phyloP scores from a whole-genome alignment of 805 yeast genomes.

The Ogataea trehaloabstinens region DNA sequence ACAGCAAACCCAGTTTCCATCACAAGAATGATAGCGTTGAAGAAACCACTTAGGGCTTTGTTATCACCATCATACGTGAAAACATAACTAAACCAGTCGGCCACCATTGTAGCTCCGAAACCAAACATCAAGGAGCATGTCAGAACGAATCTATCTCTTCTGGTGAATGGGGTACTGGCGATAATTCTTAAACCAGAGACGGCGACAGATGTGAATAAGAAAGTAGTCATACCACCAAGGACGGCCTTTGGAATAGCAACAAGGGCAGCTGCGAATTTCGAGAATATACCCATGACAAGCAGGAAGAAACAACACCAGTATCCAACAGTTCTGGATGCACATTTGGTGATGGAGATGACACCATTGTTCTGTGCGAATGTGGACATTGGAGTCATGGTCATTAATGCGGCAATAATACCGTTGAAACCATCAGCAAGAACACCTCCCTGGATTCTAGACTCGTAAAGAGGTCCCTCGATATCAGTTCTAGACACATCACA shows the following conservation, averaged over 20 bases:
- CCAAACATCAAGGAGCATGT: constrained; percentile 53
- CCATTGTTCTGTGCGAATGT: constrained; percentile 96
- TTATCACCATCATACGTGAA: constrained; percentile 51
- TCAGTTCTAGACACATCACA: constrained; percentile 85
- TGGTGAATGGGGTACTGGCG: constrained; percentile 50
- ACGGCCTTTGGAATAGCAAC: constrained; percentile 77
- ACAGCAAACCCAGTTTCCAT: constrained; percentile 60
- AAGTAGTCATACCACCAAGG: constrained; percentile 81
- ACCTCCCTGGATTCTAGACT: constrained; percentile 90
- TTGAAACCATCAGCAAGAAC: constrained; percentile 84
- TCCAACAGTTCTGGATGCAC: constrained; percentile 79
- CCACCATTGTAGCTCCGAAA: constrained; percentile 46
- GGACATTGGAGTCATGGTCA: constrained; percentile 86
- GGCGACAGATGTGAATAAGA: constrained; percentile 55
- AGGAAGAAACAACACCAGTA: constrained; percentile 58
- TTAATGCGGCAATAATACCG: constrained; percentile 71
- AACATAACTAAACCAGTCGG: constrained; percentile 45
- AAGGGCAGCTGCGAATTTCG: constrained; percentile 87
- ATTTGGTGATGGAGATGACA: constrained; percentile 87
- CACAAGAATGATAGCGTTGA: constrained; percentile 51
- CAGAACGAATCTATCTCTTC: constrained; percentile 56
- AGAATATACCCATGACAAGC: constrained; percentile 80
- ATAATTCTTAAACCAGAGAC: constrained; percentile 59
- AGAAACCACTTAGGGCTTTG: constrained; percentile 43
- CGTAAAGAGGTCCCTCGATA: constrained; percentile 79